Evolutionary conservation across 2,329 filamentous ascomycete genomes (phyloP).

Genomic region (Escovopsis sp.): DNA sequence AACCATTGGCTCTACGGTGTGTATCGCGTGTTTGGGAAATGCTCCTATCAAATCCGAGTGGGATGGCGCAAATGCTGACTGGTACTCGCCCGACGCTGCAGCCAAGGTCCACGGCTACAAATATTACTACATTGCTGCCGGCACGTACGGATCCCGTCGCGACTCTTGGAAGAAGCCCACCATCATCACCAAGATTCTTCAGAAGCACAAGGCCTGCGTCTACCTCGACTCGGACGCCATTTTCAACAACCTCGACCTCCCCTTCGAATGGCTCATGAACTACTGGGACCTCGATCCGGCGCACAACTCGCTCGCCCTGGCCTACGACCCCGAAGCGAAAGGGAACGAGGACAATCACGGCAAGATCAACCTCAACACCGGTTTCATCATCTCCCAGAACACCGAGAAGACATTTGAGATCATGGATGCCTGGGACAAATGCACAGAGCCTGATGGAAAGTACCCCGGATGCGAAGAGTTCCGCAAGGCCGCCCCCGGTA

Average conservation of each 20-base stretch:
- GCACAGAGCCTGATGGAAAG: slow-evolving; percentile 24
- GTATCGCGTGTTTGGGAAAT: slow-evolving; percentile 1
- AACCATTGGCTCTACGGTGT: slow-evolving; percentile 31
- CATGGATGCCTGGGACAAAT: slow-evolving; percentile 32
- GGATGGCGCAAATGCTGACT: background rate
- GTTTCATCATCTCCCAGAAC: slow-evolving; percentile 39
- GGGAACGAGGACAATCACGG: slow-evolving; percentile 26
- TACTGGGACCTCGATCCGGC: slow-evolving; percentile 28
- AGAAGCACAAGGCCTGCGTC: slow-evolving; percentile 27
- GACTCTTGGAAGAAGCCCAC: slow-evolving; percentile 32
- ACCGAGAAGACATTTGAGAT: slow-evolving; percentile 32
- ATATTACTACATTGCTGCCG: slow-evolving; percentile 29
- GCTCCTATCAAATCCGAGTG: background rate
- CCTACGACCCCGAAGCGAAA: slow-evolving; percentile 22
- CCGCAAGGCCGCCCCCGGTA: slow-evolving; percentile 20
- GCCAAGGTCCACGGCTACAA: slow-evolving; percentile 32
- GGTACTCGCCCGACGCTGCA: slow-evolving; percentile 12
- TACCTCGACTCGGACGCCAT: slow-evolving; percentile 32
- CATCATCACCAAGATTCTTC: slow-evolving; percentile 27
- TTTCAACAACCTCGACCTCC: slow-evolving; percentile 27
- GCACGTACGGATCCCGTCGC: slow-evolving; percentile 24
- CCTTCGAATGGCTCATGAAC: slow-evolving; percentile 33
- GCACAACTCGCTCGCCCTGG: slow-evolving; percentile 27
- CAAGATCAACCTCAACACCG: slow-evolving; percentile 33
- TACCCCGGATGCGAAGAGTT: slow-evolving; percentile 25